Conservation (phyloP, 2,329 filamentous ascomycete genomes). For the Hymenoscyphus repandus region DNA sequence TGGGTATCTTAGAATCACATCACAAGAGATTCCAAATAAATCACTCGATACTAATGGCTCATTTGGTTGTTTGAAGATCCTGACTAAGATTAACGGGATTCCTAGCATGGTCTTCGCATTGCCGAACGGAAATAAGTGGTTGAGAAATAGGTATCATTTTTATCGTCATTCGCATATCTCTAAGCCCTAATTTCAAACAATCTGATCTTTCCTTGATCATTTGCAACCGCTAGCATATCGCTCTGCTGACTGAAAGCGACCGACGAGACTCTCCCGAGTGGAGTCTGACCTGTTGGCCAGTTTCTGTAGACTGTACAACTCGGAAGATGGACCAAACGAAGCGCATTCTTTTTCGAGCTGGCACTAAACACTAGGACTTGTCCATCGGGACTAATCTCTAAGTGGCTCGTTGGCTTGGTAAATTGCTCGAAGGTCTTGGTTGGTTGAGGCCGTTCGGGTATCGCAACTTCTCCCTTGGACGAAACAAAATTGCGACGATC, state of each 20-base stretch:
- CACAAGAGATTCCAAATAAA: too few species aligned
- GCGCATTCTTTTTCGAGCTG: conserved; percentile 79
- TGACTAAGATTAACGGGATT: too few species aligned
- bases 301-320: conserved; percentile 93
- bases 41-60: too few species aligned
- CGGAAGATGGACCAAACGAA: conserved; percentile 83
- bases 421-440: conserved; percentile 75
- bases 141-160: neutral
- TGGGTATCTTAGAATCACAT: too few species aligned
- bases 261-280: conserved; percentile 74
- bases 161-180: too few species aligned
- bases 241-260: conserved; percentile 64
- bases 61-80: too few species aligned
- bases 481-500: conserved; percentile 53
- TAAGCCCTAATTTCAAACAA: conserved; percentile 82
- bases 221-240: conserved; percentile 75
- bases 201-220: conserved; percentile 81
- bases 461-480: conserved; percentile 38
- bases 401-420: conserved; percentile 73
- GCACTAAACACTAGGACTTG: conserved; percentile 86
- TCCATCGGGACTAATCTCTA: conserved; percentile 81
- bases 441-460: conserved; percentile 68
- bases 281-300: conserved; percentile 90
- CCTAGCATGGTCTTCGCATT: neutral
- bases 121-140: neutral